These are phyloP conservation scores for Mortierella antarctica DNA, from an alignment of 192 early-diverging fungal genomes.

Conservation along the genomic window DNA sequence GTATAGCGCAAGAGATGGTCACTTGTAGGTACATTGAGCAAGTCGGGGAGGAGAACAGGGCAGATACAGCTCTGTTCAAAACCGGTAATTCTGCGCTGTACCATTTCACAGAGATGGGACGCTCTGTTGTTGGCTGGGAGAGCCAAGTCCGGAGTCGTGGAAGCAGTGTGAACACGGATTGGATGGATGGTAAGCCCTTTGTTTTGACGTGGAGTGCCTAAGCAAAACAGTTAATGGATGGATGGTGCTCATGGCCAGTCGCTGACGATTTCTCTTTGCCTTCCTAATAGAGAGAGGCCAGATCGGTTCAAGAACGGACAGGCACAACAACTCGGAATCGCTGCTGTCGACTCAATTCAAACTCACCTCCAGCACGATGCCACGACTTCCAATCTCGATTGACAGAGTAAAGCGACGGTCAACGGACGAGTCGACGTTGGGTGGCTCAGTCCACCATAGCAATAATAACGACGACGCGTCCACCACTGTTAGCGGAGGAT, in stretches of 20 bases:
- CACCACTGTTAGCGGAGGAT: background rate
- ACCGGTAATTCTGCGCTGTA: conserved; percentile 43
- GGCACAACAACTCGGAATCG: conserved; percentile 15
- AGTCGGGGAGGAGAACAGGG: conserved; percentile 26
- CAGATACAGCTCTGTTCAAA: conserved; percentile 22
- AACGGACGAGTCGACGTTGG: conserved; percentile 25
- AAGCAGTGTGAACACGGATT: conserved; percentile 42
- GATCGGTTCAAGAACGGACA: background rate
- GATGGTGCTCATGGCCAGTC: background rate
- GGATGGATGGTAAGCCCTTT: conserved; percentile 46
- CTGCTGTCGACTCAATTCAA: conserved; percentile 41
- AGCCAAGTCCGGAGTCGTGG: conserved; percentile 27
- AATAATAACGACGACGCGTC: conserved; percentile 6
- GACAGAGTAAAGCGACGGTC: conserved; percentile 26
- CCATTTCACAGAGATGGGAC: conserved; percentile 50
- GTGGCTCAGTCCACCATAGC: conserved; percentile 1
- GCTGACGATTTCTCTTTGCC: background rate
- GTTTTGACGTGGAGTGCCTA: background rate
- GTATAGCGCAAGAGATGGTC: conserved; percentile 59
- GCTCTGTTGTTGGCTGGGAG: conserved; percentile 50
- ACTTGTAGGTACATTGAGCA: conserved; percentile 57
- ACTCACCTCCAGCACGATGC: conserved; percentile 23
- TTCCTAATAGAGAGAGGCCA: conserved; percentile 11
- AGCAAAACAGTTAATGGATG: background rate
- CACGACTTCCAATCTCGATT: conserved; percentile 37